Percentiles rank a stretch among this genome's conserved stretches.
phyloP scores from a whole-genome alignment of 2,329 filamentous ascomycete species.

The Aspergillus eucalypticola region DNA sequence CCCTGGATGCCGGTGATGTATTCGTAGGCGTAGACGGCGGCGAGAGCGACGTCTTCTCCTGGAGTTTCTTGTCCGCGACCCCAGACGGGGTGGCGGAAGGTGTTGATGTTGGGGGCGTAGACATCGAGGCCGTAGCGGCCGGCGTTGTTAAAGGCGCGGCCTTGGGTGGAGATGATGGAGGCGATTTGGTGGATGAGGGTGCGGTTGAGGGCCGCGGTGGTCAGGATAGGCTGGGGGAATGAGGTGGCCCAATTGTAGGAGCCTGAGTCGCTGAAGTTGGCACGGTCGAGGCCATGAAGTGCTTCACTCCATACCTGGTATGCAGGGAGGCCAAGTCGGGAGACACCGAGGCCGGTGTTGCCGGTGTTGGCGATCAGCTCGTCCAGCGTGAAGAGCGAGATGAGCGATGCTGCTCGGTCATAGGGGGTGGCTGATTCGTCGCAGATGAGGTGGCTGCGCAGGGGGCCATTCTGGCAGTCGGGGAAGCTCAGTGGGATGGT shows the following conservation, averaged over 20 bases:
- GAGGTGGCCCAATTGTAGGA: conserved; percentile 63
- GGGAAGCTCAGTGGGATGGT: conserved; percentile 43
- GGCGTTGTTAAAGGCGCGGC: conserved; percentile 64
- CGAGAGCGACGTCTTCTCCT: conserved; percentile 57
- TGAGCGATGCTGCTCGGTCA: conserved; percentile 50
- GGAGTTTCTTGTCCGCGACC: conserved; percentile 63
- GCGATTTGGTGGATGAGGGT: conserved; percentile 60
- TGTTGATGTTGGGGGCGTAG: conserved; percentile 66
- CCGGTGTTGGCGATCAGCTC: conserved; percentile 59
- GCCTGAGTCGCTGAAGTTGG: conserved; percentile 55
- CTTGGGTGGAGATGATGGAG: conserved; percentile 57
- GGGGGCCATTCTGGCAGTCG: conserved; percentile 54
- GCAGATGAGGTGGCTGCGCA: conserved; percentile 55
- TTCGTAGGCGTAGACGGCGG: conserved; percentile 52
- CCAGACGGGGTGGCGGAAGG: conserved; percentile 65
- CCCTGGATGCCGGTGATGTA: conserved; percentile 59
- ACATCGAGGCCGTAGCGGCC: conserved; percentile 45
- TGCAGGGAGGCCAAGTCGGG: conserved; percentile 57
- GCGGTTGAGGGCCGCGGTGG: conserved; percentile 66
- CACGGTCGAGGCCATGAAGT: conserved; percentile 64
- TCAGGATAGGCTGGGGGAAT: conserved; percentile 65
- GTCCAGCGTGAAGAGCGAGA: conserved; percentile 53
- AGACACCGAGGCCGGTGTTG: conserved; percentile 52
- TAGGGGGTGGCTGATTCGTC: conserved; percentile 44
- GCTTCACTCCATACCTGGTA: conserved; percentile 64